These are phyloP conservation scores for Vitis hybrid DNA, from an alignment of 177 flowering plant species.

Conservation along the genomic window DNA sequence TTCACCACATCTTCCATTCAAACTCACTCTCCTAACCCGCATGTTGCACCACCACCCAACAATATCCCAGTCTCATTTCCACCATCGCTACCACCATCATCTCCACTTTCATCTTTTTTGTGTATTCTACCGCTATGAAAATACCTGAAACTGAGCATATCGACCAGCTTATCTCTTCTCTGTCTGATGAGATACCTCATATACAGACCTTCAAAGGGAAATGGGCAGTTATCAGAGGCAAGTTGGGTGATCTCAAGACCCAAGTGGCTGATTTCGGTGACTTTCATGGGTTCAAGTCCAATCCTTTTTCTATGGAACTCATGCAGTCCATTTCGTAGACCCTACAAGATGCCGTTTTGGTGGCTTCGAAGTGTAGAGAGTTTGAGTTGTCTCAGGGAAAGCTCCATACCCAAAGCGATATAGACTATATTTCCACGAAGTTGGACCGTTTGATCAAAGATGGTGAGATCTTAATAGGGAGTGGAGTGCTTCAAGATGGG, in stretches of 20 bases:
- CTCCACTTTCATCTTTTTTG: too few relatives aligned
- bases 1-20: too few relatives aligned
- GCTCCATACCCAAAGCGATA: conserved; percentile 77
- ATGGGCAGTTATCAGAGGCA: conserved; percentile 58
- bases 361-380: conserved; percentile 43
- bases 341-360: conserved; percentile 43
- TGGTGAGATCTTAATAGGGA: conserved; percentile 53
- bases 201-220: conserved; percentile 40
- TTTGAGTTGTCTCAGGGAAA: conserved; percentile 53
- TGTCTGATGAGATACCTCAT: conserved; percentile 35
- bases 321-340: conserved; percentile 47
- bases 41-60: neutral
- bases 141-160: conserved; percentile 32
- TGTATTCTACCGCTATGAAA: conserved; percentile 35
- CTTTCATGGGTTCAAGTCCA: conserved; percentile 34
- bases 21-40: too few relatives aligned
- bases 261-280: conserved; percentile 57
- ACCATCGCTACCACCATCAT: too few relatives aligned
- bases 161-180: conserved; percentile 31
- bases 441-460: conserved; percentile 61
- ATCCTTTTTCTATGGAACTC: conserved; percentile 53
- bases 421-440: conserved; percentile 54
- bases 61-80: neutral
- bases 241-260: conserved; percentile 51
- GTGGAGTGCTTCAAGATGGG: conserved; percentile 61